Evolutionary conservation across 768 basidiomycete genomes (phyloP), one percentile per base, ranked within the genome.

Genomic region (Mycena vitilis): DNA sequence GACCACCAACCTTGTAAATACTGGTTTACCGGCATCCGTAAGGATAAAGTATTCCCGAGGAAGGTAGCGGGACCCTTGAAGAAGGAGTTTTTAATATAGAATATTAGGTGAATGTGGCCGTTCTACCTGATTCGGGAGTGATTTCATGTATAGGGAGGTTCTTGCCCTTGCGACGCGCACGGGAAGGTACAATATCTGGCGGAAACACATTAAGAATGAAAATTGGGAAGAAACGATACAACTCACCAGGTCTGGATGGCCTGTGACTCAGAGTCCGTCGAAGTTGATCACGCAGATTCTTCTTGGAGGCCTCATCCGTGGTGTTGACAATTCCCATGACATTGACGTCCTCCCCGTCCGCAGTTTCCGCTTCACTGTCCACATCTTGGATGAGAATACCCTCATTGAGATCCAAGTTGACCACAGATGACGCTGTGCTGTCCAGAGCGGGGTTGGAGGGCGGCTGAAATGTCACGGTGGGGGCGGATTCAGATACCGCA

Each of bases 1-100:
- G n/a, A 51, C 38, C 25, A 72, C 82, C 66, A 78, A 93, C 96
- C 94, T 95, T 49, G 89, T 85, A 75, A 94, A 99, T 13, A 99
- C 96, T n/a, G 96, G 96, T 79, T 99, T 99, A 36, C 98, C 98
- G 37, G 98, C 98, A 69, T 96, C 90, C 0, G 96, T 98, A 22
- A 99, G 85, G 18, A 98, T 88, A 75, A 94, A 98, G 78, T 98
- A 99, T 75, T 95, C 89, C 60, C 96, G 85, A 25, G 87, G 88
- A 59, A 84, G 81, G 74, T 83, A 86, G 57, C 77, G 76, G 60
- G 80, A 75, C 44, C 74, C 85, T 86, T 48, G 62, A 20, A 55
- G 70, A 58, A 67, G 60, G 69, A 40, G 56, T 53, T 60, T 56
- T 68, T 53, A 72, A 70, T 74, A 53, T 44, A 45, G 63, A 40